A percentile compares a stretch with the other conserved stretches of the same genome.
phyloP scores from a whole-genome alignment of 179 eudicot species.

The Pouteria campechiana region DNA sequence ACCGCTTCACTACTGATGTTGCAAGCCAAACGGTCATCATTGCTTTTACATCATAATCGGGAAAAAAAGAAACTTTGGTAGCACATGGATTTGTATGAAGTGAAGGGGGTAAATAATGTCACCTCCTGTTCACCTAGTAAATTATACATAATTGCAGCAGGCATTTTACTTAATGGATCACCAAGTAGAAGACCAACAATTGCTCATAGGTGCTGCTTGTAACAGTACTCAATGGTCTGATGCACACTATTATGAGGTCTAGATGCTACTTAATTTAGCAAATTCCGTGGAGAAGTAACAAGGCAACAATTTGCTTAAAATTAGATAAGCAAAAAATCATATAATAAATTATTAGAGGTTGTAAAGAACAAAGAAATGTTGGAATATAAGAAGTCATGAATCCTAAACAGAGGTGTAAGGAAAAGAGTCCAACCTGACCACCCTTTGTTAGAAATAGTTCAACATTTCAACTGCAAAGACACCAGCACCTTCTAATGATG shows the following conservation, averaged over 20 bases:
- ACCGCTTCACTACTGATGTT: too few relatives aligned
- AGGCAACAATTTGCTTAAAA: background rate
- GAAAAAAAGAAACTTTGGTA: too few relatives aligned
- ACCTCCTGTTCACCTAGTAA: conserved; percentile 96
- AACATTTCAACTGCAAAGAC: conserved; percentile 86
- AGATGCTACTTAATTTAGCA: conserved; percentile 95
- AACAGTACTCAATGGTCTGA: conserved; percentile 91
- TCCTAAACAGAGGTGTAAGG: background rate
- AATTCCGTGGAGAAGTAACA: conserved; percentile 38
- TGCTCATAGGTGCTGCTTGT: conserved; percentile 86
- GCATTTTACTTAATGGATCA: conserved; percentile 84
- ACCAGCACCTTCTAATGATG: conserved; percentile 94
- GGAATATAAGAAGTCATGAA: background rate
- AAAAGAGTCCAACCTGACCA: conserved; percentile 46
- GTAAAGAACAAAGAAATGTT: background rate
- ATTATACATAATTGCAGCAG: conserved; percentile 85
- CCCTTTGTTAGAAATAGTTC: conserved; percentile 75
- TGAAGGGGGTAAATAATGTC: conserved; percentile 1
- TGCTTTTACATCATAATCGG: too few relatives aligned
- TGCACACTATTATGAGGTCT: conserved; percentile 97
- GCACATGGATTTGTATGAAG: too few relatives aligned
- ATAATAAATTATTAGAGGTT: too few relatives aligned
- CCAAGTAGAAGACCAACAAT: conserved; percentile 92
- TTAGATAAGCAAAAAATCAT: background rate
- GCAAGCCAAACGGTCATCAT: too few relatives aligned